phyloP scores from a whole-genome alignment of 1,139 yeast genomes.

The Magnusiomyces fungicola region DNA sequence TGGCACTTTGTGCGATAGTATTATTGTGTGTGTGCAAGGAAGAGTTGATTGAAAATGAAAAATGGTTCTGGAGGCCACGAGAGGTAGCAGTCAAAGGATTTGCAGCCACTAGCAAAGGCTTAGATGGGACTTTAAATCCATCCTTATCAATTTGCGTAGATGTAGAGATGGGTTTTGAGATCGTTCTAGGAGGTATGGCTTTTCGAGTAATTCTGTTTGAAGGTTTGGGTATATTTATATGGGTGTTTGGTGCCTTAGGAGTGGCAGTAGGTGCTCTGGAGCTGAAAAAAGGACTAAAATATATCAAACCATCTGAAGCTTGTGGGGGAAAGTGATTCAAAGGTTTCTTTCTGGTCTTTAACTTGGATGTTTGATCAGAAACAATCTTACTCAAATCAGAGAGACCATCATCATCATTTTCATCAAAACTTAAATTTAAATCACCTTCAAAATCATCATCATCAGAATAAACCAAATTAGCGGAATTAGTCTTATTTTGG shows the following conservation, averaged over 20 bases:
- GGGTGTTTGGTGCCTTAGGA: too few species aligned
- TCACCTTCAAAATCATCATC: not conserved
- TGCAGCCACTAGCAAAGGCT: too few species aligned
- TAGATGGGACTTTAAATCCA: too few species aligned
- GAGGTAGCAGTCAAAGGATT: not conserved
- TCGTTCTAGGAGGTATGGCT: not conserved
- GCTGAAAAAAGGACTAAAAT: constrained; percentile 6
- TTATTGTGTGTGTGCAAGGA: not conserved
- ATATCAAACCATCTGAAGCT: constrained; percentile 2
- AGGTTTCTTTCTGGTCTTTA: not conserved
- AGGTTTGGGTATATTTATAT: too few species aligned
- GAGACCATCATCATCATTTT: not conserved
- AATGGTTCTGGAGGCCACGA: constrained; percentile 5
- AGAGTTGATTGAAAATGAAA: constrained; percentile 6
- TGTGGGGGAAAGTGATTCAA: not conserved
- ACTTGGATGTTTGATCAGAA: not conserved
- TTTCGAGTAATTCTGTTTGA: too few species aligned
- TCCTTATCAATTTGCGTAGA: too few species aligned
- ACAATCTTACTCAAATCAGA: not conserved
- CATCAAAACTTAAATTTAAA: not conserved
- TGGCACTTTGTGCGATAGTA: too few species aligned
- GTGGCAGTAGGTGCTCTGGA: too few species aligned
- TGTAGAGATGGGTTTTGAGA: not conserved
- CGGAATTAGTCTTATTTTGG: too few species aligned
- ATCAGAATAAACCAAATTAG: not conserved